These are phyloP conservation scores for Leishmania amazonensis DNA, from an alignment of 208 protist species.

Conservation along the genomic window DNA sequence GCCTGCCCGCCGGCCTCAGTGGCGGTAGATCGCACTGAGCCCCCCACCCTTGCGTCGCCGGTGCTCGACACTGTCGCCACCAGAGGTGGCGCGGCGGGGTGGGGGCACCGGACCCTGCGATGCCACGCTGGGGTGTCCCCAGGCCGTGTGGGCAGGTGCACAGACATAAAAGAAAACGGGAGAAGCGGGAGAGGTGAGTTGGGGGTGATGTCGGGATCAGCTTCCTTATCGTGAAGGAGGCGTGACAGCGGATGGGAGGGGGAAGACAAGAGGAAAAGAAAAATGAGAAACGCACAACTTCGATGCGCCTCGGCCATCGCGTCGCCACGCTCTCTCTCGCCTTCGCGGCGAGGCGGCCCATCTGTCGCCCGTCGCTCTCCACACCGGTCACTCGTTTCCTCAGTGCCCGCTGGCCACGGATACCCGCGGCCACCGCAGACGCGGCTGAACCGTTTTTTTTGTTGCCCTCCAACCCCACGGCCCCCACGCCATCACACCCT, in stretches of 20 bases:
- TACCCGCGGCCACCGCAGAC: neutral
- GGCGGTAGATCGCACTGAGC: too few relatives aligned
- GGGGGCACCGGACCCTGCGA: too few relatives aligned
- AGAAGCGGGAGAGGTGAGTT: neutral
- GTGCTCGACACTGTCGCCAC: too few relatives aligned
- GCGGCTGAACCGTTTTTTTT: neutral
- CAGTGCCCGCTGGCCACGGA: neutral
- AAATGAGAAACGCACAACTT: neutral
- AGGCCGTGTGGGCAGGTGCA: neutral
- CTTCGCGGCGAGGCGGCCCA: neutral
- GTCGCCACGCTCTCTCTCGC: neutral
- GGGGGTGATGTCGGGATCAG: neutral
- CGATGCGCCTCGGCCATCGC: neutral
- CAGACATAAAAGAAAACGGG: neutral
- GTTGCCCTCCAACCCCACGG: neutral
- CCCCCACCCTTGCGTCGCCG: too few relatives aligned
- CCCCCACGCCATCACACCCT: neutral
- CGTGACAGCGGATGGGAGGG: neutral
- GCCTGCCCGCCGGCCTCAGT: too few relatives aligned
- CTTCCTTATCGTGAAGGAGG: slow-evolving; percentile 4
- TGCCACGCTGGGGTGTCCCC: too few relatives aligned
- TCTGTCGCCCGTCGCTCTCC: neutral
- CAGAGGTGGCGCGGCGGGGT: too few relatives aligned
- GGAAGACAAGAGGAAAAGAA: neutral
- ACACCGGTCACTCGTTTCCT: too few relatives aligned